These are phyloP conservation scores for Anaeromyces robustus DNA, from an alignment of 192 early-diverging fungal species.

Conservation along the genomic window DNA sequence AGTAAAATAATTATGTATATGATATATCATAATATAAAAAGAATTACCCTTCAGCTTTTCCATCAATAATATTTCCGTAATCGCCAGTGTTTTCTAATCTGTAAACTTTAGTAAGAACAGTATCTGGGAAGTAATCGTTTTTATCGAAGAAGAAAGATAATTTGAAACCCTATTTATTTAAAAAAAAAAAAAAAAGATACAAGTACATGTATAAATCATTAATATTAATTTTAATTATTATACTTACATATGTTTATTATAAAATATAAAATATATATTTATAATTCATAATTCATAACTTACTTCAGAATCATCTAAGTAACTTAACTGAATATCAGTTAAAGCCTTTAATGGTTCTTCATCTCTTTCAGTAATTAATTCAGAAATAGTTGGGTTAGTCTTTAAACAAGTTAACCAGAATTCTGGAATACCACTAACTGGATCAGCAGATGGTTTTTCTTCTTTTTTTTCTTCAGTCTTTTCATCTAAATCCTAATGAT, in stretches of 20 bases:
- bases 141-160: slow-evolving; percentile 81
- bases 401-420: slow-evolving; percentile 94
- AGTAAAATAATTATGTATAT: not conserved
- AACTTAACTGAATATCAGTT: slow-evolving; percentile 70
- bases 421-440: slow-evolving; percentile 64
- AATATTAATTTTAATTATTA: not conserved
- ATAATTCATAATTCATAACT: not conserved
- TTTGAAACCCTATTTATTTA: slow-evolving; percentile 53
- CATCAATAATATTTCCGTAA: slow-evolving; percentile 74
- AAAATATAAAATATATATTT: too few relatives aligned
- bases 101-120: slow-evolving; percentile 81
- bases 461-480: slow-evolving; percentile 20
- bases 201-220: not conserved
- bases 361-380: slow-evolving; percentile 83
- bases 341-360: slow-evolving; percentile 76
- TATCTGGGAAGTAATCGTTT: slow-evolving; percentile 85
- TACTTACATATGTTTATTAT: too few relatives aligned
- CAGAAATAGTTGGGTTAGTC: slow-evolving; percentile 62
- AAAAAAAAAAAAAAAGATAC: not conserved
- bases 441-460: slow-evolving; percentile 16
- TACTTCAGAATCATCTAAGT: slow-evolving; percentile 33
- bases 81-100: slow-evolving; percentile 57
- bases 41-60: slow-evolving; percentile 65
- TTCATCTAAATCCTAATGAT: slow-evolving; percentile 20
- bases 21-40: not conserved